Conservation (phyloP, 805 yeast species). For the Sugiyamaella smithiae region DNA sequence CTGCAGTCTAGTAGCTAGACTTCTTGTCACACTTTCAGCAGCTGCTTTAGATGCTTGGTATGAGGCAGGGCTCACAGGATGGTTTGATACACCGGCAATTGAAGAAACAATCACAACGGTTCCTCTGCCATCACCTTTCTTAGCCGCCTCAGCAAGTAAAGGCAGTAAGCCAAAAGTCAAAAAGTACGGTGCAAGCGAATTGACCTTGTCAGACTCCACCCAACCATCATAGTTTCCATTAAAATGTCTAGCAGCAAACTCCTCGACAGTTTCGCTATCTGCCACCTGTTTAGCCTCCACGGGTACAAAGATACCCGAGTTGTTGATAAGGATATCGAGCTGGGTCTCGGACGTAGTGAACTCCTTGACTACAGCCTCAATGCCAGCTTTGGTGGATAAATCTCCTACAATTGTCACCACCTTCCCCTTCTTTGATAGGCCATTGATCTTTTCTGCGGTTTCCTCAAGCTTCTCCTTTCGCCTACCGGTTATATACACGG, state of each 20-base stretch:
- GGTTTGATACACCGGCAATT: constrained; percentile 44
- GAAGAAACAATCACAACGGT: constrained; percentile 56
- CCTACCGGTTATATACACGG: constrained; percentile 57
- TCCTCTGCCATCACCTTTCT: constrained; percentile 47
- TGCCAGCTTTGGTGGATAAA: constrained; percentile 16
- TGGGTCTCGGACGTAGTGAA: constrained; percentile 12
- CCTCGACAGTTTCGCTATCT: constrained; percentile 9
- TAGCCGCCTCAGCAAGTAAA: constrained; percentile 18
- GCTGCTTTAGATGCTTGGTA: constrained; percentile 61
- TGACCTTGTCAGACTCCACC: constrained; percentile 14
- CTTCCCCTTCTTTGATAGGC: constrained; percentile 15
- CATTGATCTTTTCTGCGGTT: constrained; percentile 33
- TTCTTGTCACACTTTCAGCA: constrained; percentile 53
- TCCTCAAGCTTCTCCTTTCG: constrained; percentile 50
- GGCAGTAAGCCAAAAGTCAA: constrained; percentile 21
- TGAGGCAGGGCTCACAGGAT: constrained; percentile 47
- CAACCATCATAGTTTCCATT: constrained; percentile 15
- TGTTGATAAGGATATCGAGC: constrained; percentile 36
- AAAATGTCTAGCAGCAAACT: constrained; percentile 12
- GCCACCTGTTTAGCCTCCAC: neutral
- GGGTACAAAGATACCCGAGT: constrained; percentile 31
- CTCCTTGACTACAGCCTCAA: constrained; percentile 12
- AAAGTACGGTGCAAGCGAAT: constrained; percentile 18
- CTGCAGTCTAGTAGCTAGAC: constrained; percentile 52
- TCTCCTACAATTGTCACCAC: constrained; percentile 18